Percentiles rank a stretch among this genome's conserved stretches.
phyloP scores from a whole-genome alignment of 179 eudicot species.

The Actinidia arguta region DNA sequence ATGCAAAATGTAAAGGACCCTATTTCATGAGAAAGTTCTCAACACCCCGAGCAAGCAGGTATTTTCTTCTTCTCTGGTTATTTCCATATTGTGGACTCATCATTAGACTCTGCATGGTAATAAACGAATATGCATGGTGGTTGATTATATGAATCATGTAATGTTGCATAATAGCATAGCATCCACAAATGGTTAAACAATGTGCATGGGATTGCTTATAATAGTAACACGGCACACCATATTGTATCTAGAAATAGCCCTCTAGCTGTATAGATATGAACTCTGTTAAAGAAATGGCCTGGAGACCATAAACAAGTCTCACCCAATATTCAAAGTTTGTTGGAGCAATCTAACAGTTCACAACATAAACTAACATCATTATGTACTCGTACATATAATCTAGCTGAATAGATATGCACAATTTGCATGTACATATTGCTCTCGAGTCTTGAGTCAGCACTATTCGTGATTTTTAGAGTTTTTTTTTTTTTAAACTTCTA shows the following conservation, averaged over 20 bases:
- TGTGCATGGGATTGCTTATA: slow-evolving; percentile 1
- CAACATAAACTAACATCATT: slow-evolving; percentile 2
- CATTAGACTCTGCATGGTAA: not conserved
- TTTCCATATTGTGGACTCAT: not conserved
- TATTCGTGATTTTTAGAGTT: too few relatives aligned
- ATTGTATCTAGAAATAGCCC: slow-evolving; percentile 10
- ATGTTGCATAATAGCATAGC: not conserved
- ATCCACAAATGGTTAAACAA: not conserved
- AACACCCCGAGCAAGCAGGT: not conserved
- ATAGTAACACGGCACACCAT: not conserved
- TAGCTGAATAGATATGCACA: too few relatives aligned
- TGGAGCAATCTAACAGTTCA: slow-evolving; percentile 22
- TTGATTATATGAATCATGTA: not conserved
- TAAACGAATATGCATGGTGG: slow-evolving; percentile 4
- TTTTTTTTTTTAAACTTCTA: too few relatives aligned
- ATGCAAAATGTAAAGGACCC: not conserved
- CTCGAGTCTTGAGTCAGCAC: too few relatives aligned
- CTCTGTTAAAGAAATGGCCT: not conserved
- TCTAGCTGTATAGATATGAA: too few relatives aligned
- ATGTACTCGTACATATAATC: too few relatives aligned
- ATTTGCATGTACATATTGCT: too few relatives aligned
- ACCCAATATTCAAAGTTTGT: slow-evolving; percentile 21
- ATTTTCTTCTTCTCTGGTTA: not conserved
- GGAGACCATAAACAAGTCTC: not conserved
- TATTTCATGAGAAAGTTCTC: slow-evolving; percentile 14